phyloP scores from a whole-genome alignment of 2,329 filamentous ascomycete genomes.

The Apiospora marii region DNA sequence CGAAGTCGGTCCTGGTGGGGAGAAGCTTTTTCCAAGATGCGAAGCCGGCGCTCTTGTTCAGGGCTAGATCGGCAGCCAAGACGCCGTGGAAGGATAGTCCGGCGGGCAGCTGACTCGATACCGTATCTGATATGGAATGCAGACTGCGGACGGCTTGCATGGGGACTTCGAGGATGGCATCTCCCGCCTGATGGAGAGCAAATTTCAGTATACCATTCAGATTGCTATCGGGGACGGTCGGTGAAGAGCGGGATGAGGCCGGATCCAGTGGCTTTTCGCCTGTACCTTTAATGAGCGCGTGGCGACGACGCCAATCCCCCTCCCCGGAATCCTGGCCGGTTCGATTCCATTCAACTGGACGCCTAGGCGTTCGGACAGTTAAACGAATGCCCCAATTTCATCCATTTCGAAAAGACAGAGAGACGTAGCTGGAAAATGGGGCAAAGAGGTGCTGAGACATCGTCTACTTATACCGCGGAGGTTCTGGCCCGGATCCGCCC shows the following conservation, averaged over 20 bases:
- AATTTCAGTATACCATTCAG: not conserved
- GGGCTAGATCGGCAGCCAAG: constrained; percentile 25
- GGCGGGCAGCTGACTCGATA: constrained; percentile 15
- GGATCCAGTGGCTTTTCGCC: too few species aligned
- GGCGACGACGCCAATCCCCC: constrained; percentile 22
- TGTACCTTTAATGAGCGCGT: constrained; percentile 22
- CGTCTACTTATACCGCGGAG: not conserved
- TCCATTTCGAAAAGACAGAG: not conserved
- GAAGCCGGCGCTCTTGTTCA: not conserved
- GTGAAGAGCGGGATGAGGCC: not conserved
- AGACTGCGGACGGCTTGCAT: constrained; percentile 22
- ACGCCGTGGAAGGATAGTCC: constrained; percentile 22
- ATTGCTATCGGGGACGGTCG: not conserved
- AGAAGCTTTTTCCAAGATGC: constrained; percentile 18
- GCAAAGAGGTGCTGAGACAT: not conserved
- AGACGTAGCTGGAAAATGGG: not conserved
- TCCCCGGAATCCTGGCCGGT: constrained; percentile 1
- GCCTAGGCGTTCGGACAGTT: not conserved
- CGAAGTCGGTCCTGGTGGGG: constrained; percentile 12
- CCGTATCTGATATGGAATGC: constrained; percentile 11
- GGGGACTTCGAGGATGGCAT: constrained; percentile 25
- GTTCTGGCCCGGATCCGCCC: not conserved
- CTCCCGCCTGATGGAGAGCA: not conserved
- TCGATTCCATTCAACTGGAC: constrained; percentile 17
- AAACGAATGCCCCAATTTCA: not conserved